Evolutionary conservation across 2,329 filamentous ascomycete species (phyloP).

Genomic region (Diaporthe vaccinii): DNA sequence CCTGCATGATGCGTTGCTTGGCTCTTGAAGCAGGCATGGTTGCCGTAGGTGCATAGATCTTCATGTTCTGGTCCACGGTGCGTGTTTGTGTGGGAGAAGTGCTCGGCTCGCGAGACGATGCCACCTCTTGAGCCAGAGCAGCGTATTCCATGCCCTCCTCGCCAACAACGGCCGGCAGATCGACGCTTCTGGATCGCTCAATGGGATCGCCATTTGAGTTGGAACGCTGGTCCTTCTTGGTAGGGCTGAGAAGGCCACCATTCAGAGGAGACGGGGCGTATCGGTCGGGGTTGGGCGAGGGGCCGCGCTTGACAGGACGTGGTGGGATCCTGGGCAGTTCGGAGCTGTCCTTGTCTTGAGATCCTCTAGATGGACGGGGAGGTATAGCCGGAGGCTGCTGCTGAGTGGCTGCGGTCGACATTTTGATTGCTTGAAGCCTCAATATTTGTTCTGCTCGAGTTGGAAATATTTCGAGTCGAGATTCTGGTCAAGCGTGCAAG

Average conservation of each 20-base stretch:
- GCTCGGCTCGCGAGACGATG: constrained; percentile 55
- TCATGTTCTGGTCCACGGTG: constrained; percentile 83
- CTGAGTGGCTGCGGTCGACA: constrained; percentile 62
- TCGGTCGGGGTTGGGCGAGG: constrained; percentile 82
- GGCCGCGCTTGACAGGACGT: constrained; percentile 82
- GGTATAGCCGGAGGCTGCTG: constrained; percentile 69
- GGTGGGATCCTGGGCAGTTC: constrained; percentile 80
- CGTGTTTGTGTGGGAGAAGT: constrained; percentile 79
- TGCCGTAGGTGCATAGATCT: constrained; percentile 90
- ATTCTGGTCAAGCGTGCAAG: neutral
- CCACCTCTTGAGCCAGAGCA: constrained; percentile 63
- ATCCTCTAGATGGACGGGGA: constrained; percentile 66
- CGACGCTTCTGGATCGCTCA: constrained; percentile 80
- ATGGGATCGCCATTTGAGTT: constrained; percentile 58
- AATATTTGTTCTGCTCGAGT: neutral
- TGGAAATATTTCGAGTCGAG: neutral
- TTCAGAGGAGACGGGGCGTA: constrained; percentile 91
- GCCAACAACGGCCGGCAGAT: constrained; percentile 82
- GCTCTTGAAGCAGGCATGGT: constrained; percentile 86
- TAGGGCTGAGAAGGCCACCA: constrained; percentile 65
- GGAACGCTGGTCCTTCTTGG: constrained; percentile 55
- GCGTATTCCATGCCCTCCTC: constrained; percentile 93
- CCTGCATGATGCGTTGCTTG: constrained; percentile 83
- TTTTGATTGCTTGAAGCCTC: constrained; percentile 47
- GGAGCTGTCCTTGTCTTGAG: constrained; percentile 59